Conservation (phyloP, 306 rosid species). For the Adenanthera pavonina region DNA sequence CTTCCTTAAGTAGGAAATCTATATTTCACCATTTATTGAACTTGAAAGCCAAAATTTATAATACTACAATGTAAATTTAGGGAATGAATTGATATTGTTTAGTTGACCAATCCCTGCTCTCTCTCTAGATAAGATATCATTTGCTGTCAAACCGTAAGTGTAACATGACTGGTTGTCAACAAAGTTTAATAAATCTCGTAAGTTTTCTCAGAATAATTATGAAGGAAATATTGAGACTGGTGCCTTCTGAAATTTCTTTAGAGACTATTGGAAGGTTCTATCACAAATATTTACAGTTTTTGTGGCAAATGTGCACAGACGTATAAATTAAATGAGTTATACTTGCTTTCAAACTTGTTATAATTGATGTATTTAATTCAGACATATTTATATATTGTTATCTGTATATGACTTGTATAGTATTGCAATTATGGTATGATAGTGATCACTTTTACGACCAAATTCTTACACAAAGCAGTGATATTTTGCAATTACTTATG, state of each 20-base stretch:
- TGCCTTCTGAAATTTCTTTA: not conserved
- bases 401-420: not conserved
- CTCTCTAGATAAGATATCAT: not conserved
- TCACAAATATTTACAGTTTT: not conserved
- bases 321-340: not conserved
- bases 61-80: not conserved
- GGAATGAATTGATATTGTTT: conserved; percentile 1
- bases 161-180: not conserved
- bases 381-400: not conserved
- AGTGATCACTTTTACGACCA: not conserved
- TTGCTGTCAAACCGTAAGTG: not conserved
- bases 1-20: not conserved
- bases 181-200: not conserved
- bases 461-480: conserved; percentile 18
- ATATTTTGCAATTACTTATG: conserved; percentile 14
- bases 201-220: not conserved
- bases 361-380: not conserved
- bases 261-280: conserved; percentile 14
- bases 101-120: not conserved
- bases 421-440: not conserved
- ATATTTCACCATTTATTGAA: not conserved
- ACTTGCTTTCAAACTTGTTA: not conserved
- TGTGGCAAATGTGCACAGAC: not conserved
- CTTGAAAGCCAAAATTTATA: not conserved
- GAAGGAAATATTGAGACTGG: conserved; percentile 2